Evolutionary conservation across 2,329 filamentous ascomycete species (phyloP).

Genomic region (Ophiostoma sp.): DNA sequence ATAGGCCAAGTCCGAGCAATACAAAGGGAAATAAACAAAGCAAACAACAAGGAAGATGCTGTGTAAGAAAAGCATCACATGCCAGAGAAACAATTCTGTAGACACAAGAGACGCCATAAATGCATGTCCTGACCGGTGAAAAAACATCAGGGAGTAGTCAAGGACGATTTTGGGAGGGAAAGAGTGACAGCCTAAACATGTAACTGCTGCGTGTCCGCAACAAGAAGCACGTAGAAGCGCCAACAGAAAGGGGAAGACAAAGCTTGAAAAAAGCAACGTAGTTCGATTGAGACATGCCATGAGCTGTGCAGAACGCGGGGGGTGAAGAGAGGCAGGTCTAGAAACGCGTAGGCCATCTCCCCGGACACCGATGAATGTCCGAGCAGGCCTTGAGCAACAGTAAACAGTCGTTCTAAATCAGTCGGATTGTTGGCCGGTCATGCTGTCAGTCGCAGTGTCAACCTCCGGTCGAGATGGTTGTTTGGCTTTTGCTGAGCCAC

Average conservation of each 20-base stretch:
- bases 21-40: constrained; percentile 17
- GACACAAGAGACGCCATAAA: neutral
- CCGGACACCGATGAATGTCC: neutral
- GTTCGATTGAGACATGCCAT: neutral
- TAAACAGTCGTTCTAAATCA: neutral
- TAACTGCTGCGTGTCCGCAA: neutral
- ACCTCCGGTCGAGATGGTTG: too few relatives aligned
- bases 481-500: neutral
- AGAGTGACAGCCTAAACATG: neutral
- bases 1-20: constrained; percentile 3
- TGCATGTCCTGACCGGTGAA: neutral
- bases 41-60: constrained; percentile 10
- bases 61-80: neutral
- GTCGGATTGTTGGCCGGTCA: neutral
- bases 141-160: neutral
- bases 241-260: neutral
- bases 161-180: neutral
- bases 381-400: neutral
- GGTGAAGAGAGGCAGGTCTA: neutral
- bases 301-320: neutral
- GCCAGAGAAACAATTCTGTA: constrained; percentile 12
- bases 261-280: neutral
- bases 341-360: neutral
- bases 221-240: neutral
- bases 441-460: neutral